phyloP scores from a whole-genome alignment of 352 stramenopile species.

The Achlya hypogyna region DNA sequence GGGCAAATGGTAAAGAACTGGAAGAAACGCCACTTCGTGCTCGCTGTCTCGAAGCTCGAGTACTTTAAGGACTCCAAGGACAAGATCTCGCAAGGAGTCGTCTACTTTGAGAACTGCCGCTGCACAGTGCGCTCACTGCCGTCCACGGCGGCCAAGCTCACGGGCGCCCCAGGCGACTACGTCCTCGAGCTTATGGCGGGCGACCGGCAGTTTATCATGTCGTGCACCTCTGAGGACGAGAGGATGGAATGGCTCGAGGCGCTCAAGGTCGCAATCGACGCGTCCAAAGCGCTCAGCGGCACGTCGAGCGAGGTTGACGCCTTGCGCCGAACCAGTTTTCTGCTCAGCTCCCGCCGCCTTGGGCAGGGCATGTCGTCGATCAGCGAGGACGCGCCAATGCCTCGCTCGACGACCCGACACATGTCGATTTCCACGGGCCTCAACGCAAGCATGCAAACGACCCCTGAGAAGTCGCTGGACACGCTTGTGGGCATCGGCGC shows the following conservation, averaged over 20 bases:
- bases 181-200: slow-evolving; percentile 9
- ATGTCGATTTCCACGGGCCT: not conserved
- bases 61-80: slow-evolving; percentile 13
- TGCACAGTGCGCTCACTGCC: slow-evolving; percentile 11
- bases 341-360: not conserved
- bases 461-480: too few species aligned
- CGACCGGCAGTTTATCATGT: slow-evolving; percentile 10
- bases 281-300: slow-evolving; percentile 1
- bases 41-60: slow-evolving; percentile 9
- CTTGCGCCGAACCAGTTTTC: too few species aligned
- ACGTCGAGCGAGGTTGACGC: not conserved
- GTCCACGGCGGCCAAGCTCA: not conserved
- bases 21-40: slow-evolving; percentile 12
- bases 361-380: not conserved
- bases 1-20: slow-evolving; percentile 15
- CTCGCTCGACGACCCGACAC: not conserved
- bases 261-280: slow-evolving; percentile 9
- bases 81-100: slow-evolving; percentile 7
- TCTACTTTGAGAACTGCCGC: slow-evolving; percentile 18
- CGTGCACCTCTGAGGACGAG: slow-evolving; percentile 10
- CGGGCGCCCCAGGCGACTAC: slow-evolving; percentile 1
- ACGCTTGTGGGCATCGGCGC: not conserved
- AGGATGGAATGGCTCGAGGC: slow-evolving; percentile 11
- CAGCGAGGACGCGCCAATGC: not conserved
- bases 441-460: not conserved